A percentile compares a stretch with the other conserved stretches of the same genome.
phyloP scores from a whole-genome alignment of 441 rosid species.

The Gossypium gossypioides region DNA sequence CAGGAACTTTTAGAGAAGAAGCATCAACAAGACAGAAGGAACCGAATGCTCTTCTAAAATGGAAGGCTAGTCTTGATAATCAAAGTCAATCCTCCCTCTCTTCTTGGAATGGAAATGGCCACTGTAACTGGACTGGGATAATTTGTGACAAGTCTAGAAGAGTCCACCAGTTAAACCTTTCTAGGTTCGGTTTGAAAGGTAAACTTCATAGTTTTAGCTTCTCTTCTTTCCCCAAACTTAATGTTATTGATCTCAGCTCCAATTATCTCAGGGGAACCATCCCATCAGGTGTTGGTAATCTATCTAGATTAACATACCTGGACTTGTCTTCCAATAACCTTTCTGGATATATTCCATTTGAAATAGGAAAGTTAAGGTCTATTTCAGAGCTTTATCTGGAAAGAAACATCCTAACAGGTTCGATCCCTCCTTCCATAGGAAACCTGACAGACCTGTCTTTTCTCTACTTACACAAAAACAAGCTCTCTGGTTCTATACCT shows the following conservation, averaged over 20 bases:
- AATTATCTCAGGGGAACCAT: background rate
- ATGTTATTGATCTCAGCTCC: background rate
- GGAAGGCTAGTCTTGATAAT: conserved; percentile 1
- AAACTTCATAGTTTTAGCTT: background rate
- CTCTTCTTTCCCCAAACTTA: background rate
- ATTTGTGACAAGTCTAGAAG: background rate
- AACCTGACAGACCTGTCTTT: background rate
- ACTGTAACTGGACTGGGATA: background rate
- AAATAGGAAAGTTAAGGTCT: background rate
- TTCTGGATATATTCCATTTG: background rate
- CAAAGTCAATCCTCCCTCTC: background rate
- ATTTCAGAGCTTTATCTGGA: background rate
- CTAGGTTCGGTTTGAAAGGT: background rate
- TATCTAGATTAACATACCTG: background rate
- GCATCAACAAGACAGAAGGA: background rate
- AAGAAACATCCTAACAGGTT: background rate
- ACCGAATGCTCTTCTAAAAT: background rate
- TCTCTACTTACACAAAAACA: background rate
- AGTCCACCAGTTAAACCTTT: background rate
- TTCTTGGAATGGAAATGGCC: background rate
- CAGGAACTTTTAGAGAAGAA: background rate
- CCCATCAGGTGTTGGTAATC: background rate
- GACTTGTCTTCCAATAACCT: background rate
- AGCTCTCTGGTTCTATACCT: background rate
- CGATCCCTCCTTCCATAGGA: background rate